These are phyloP conservation scores for Eutrema yunnanense DNA, from an alignment of 345 rosid genomes.

Conservation along the genomic window DNA sequence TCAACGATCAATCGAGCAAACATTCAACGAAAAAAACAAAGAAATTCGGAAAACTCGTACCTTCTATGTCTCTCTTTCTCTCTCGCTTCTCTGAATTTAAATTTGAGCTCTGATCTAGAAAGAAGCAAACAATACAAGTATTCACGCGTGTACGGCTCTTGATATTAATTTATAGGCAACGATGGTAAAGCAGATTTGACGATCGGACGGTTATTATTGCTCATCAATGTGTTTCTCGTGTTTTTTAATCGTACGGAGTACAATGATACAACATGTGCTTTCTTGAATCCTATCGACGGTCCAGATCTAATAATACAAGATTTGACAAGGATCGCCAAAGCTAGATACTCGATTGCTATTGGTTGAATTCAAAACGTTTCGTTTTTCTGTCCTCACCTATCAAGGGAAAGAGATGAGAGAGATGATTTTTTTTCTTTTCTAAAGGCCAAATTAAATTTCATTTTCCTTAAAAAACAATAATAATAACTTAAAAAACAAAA, in stretches of 20 bases:
- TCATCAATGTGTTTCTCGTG: slow-evolving; percentile 26
- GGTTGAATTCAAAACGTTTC: not conserved
- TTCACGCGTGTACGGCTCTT: slow-evolving; percentile 8
- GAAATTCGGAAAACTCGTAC: not conserved
- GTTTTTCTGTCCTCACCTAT: too few species aligned
- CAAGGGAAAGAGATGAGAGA: too few species aligned
- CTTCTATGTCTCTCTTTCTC: not conserved
- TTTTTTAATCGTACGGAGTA: slow-evolving; percentile 15
- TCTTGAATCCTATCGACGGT: not conserved
- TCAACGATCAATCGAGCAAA: not conserved
- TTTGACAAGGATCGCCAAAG: slow-evolving; percentile 15
- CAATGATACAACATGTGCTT: slow-evolving; percentile 19
- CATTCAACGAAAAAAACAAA: not conserved
- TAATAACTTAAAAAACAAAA: too few species aligned
- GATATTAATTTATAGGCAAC: slow-evolving; percentile 22
- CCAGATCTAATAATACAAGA: not conserved
- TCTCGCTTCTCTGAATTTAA: slow-evolving; percentile 1
- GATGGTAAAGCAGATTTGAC: not conserved
- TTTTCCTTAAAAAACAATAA: too few species aligned
- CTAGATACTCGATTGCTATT: not conserved
- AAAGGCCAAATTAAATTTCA: too few species aligned
- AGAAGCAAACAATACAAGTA: fast-evolving
- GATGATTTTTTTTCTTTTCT: too few species aligned
- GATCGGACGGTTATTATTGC: slow-evolving; percentile 22
- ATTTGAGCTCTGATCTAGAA: not conserved